These are phyloP conservation scores for Crucibulum cyathiforme DNA, from an alignment of 1,284 basidiomycete genomes.

Conservation along the genomic window DNA sequence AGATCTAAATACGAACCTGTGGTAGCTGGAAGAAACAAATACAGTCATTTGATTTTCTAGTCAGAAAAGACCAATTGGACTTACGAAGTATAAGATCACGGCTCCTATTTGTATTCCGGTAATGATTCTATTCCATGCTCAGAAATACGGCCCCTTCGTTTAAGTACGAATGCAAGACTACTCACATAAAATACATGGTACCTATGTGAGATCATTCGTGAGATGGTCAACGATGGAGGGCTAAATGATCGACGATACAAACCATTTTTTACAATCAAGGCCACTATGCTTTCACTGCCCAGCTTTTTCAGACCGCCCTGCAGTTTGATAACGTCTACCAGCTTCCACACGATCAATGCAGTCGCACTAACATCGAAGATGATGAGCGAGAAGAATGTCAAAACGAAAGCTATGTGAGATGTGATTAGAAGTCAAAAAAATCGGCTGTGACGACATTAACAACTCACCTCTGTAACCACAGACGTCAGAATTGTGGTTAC, in stretches of 20 bases:
- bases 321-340: not conserved
- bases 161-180: not conserved
- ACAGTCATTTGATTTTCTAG: no score
- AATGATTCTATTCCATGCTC: constrained; percentile 4
- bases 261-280: not conserved
- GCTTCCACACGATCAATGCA: not conserved
- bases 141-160: not conserved
- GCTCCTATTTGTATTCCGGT: constrained; percentile 11
- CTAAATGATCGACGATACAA: not conserved
- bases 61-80: no score
- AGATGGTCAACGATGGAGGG: no score
- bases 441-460: not conserved
- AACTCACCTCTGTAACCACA: not conserved
- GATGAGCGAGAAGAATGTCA: not conserved
- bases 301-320: not conserved
- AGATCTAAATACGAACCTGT: not conserved
- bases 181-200: not conserved
- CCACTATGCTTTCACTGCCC: not conserved
- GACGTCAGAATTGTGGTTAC: not conserved
- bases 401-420: not conserved
- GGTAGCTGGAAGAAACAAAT: not conserved
- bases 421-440: not conserved
- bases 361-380: not conserved
- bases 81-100: constrained; percentile 10
- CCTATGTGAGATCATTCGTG: not conserved